These are phyloP conservation scores for Talaromyces ruber DNA, from an alignment of 495 filamentous ascomycete genomes.

Conservation along the genomic window DNA sequence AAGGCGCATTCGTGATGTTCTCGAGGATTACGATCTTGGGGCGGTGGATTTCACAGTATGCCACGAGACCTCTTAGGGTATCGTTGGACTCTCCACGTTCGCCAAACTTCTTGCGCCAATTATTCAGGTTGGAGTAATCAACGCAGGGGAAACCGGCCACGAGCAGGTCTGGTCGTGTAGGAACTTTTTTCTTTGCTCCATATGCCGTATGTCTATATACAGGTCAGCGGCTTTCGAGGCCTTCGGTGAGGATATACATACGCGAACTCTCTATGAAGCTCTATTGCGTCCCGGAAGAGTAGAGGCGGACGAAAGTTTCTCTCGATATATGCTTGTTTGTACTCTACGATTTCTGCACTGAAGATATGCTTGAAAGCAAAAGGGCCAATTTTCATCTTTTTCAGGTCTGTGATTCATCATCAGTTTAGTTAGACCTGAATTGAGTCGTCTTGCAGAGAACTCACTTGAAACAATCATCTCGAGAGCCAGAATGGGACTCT, in stretches of 20 bases:
- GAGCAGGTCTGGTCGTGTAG: conserved; percentile 55
- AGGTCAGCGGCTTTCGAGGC: conserved; percentile 13
- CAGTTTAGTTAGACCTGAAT: not conserved
- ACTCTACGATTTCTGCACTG: conserved; percentile 70
- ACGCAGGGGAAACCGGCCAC: conserved; percentile 73
- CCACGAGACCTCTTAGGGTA: conserved; percentile 58
- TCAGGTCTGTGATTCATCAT: not conserved
- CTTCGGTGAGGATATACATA: conserved; percentile 31
- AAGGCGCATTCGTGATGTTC: conserved; percentile 60
- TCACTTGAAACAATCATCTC: conserved; percentile 39
- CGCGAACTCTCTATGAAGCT: conserved; percentile 48
- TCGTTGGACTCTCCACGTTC: conserved; percentile 57
- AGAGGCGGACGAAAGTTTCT: conserved; percentile 57
- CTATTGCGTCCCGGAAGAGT: conserved; percentile 62
- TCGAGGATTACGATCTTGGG: conserved; percentile 67
- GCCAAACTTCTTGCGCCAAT: conserved; percentile 28
- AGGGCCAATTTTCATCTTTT: not conserved
- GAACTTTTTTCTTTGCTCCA: conserved; percentile 51
- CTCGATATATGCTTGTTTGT: conserved; percentile 75
- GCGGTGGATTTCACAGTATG: conserved; percentile 43
- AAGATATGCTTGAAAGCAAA: conserved; percentile 58
- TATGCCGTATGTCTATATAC: conserved; percentile 57
- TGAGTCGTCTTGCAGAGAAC: not conserved
- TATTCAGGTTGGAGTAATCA: conserved; percentile 50
- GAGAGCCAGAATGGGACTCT: conserved; percentile 65